A percentile compares a stretch with the other conserved stretches of the same genome.
Evolutionary conservation across 257 asterid genomes (phyloP).

Genomic region (Gentiana macrophylla): DNA sequence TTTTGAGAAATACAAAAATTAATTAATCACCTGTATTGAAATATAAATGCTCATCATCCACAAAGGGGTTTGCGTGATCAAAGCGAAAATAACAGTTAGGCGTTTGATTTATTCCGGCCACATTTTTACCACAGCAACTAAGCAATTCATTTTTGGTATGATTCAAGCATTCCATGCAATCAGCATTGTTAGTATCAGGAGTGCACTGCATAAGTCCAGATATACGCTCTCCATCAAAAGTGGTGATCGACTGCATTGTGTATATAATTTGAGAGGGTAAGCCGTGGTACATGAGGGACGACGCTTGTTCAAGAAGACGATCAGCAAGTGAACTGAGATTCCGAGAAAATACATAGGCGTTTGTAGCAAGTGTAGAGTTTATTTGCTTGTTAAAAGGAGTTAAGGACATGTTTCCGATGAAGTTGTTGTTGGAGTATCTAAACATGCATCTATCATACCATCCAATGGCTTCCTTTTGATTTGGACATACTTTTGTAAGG

Average conservation of each 20-base stretch:
- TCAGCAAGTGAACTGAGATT: neutral
- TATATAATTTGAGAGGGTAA: constrained; percentile 4
- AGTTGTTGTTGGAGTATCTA: constrained; percentile 3
- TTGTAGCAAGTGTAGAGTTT: too few relatives aligned
- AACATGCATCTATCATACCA: constrained; percentile 14
- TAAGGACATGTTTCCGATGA: too few relatives aligned
- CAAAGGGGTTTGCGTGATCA: neutral
- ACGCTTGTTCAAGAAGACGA: neutral
- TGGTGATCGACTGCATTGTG: constrained; percentile 1
- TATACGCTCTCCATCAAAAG: neutral
- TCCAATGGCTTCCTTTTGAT: constrained; percentile 10
- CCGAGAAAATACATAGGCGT: neutral
- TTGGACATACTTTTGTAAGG: constrained; percentile 12
- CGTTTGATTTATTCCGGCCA: constrained; percentile 5
- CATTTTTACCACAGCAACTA: neutral
- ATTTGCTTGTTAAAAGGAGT: rapidly evolving
- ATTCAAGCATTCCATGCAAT: constrained; percentile 15
- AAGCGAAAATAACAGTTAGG: constrained; percentile 8
- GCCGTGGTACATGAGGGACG: neutral
- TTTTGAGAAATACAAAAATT: too few relatives aligned
- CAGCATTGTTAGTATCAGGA: constrained; percentile 13
- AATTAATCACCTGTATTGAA: too few relatives aligned
- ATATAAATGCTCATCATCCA: too few relatives aligned
- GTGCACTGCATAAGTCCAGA: constrained; percentile 19
- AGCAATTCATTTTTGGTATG: neutral